Base-by-base conservation (phyloP, 2,329 filamentous ascomycete genomes). In the Xylariaceae sp. region DNA sequence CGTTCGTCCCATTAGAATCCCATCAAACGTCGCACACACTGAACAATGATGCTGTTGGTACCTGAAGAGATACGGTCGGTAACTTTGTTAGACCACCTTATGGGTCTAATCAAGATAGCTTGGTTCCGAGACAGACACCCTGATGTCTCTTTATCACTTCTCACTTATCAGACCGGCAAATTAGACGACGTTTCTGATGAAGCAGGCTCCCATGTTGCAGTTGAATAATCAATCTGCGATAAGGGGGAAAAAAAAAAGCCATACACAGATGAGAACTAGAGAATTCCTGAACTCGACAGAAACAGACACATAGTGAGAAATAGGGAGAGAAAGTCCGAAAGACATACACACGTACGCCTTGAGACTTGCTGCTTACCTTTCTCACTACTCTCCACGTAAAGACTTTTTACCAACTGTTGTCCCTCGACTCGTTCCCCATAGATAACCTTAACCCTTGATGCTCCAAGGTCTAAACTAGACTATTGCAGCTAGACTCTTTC, bases 1-100 rank as follows among this genome's bases (percentile, higher is more conserved):
- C 55, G 32, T 47, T 57, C 44, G 39, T 58, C 57, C 40, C 55
- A 50, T 55, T 53, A 37, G 45, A 48, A 43, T 16, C 48, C 50
- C 45, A 32, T 51, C 27, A 39, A 42, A 55, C 48, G 51, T 58
- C 44, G 49, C 52, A 50, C 47, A 49, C 39, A 15, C 30, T 33
- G 3, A 33, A 4, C 3, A 33, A 33, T 33, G 11, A 13, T 33
- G 11, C 11, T 33, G 30, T 33, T 15, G 37, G 35, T 30, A 39
- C n/a, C n/a, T 15, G 29, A 9, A 33, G 8, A 33, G 30, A 33
- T 11, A 29, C 33, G 26, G 41, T 32, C 39, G 33, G 39, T 57
- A 44, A 33, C 11, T 20, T 50, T 50, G n/a, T n/a, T 4, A 13
- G 30, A 33, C 30, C 16, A 33, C 30, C 30, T 33, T 40, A 47